Base-by-base conservation (phyloP, 2,329 filamentous ascomycete species). In the Herpotrichia juniperi region DNA sequence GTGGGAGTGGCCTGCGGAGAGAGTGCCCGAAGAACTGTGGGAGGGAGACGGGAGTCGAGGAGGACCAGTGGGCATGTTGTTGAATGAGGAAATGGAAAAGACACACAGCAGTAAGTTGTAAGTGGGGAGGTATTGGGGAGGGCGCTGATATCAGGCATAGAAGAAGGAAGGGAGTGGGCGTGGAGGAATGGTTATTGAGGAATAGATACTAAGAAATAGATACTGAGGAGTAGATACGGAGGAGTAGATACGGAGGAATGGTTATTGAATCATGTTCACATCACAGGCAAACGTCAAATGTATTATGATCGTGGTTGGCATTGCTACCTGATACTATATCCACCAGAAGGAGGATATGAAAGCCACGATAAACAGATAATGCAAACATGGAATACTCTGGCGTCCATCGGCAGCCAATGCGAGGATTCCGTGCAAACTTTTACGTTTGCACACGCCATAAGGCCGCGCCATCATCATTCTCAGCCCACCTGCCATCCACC, bases 1-100 rank as follows among this genome's bases (percentile, higher is more conserved):
- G 79, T 91, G 86, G 79, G 77, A 78, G 48, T 81, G 83, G 62
- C 77, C 78, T 8, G 55, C 61, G 56, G 68, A 76, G 56, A 76
- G 72, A 37, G 50, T 77, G 59, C 46, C 71, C 2, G 62, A 76
- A 57, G 68, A 66, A 17, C 19, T 51, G 53, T 75, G 73, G 72
- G 59, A 51, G 12, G 71, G 71, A 5, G 74, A 76, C 61, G 74
- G 73, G 51, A 72, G 67, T 46, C 53, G 74, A 4, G 72, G 70
- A 30, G 75, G 75, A 7, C 58, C 74, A 39, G 55, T 64, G 46
- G 73, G 72, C 1, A 58, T 75, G 70, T 59, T 74, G 16, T 50
- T 75, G 45, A 79, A 63, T 16, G 67, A 78, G 53, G 63, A 78
- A 68, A 66, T 75, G 71, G 59, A 66, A 43, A 67, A 75, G 72